A percentile compares a stretch with the other conserved stretches of the same genome.
These are phyloP conservation scores for Fistulifera pelliculosa DNA, from an alignment of 108 stramenopile species.

Conservation along the genomic window DNA sequence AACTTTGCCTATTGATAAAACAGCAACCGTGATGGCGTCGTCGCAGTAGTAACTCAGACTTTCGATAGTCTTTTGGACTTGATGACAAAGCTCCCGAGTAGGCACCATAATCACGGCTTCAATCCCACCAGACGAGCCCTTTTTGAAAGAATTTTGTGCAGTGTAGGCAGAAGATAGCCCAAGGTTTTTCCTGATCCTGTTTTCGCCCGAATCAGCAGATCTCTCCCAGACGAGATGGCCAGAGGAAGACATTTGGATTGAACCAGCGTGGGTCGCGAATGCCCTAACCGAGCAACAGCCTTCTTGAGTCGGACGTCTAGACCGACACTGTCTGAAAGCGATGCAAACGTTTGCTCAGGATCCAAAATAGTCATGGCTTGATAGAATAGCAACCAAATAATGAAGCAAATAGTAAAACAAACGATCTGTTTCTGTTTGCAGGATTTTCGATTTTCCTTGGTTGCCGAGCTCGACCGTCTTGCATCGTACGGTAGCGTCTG, in stretches of 20 bases:
- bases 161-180: constrained; percentile 86
- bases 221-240: constrained; percentile 78
- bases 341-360: constrained; percentile 59
- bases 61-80: constrained; percentile 61
- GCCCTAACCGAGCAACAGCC: constrained; percentile 65
- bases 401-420: too few species aligned
- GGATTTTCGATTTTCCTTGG: too few species aligned
- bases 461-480: too few species aligned
- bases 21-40: constrained; percentile 67
- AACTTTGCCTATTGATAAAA: constrained; percentile 44
- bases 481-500: too few species aligned
- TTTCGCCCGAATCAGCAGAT: constrained; percentile 88
- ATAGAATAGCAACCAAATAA: too few species aligned
- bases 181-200: constrained; percentile 98
- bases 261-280: constrained; percentile 71
- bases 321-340: constrained; percentile 59
- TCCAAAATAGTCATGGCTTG: constrained; percentile 31
- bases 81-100: constrained; percentile 92
- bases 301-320: constrained; percentile 74
- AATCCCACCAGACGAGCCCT: constrained; percentile 14
- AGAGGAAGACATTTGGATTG: constrained; percentile 79
- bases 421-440: too few species aligned
- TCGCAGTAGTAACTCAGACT: constrained; percentile 89
- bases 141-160: constrained; percentile 81
- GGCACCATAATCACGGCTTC: constrained; percentile 92